phyloP scores from a whole-genome alignment of 495 filamentous ascomycete genomes.

The Daldinia concentrica region DNA sequence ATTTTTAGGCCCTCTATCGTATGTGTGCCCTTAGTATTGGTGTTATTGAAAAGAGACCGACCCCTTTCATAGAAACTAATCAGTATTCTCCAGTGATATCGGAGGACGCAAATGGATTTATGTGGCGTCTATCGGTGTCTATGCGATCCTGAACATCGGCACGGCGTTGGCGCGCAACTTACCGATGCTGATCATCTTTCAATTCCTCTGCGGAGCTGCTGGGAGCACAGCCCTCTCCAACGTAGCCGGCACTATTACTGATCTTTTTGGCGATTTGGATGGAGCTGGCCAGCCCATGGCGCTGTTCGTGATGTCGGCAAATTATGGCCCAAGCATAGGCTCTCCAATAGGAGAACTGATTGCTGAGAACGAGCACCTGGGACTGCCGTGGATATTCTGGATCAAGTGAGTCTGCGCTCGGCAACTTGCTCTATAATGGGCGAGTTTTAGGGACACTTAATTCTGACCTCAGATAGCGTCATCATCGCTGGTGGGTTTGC shows the following conservation, averaged over 20 bases:
- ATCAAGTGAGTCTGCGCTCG: conserved; percentile 42
- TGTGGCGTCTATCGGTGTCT: conserved; percentile 45
- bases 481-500: conserved; percentile 47
- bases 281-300: conserved; percentile 52
- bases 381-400: conserved; percentile 52
- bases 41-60: neutral
- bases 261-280: conserved; percentile 50
- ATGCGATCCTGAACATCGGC: conserved; percentile 50
- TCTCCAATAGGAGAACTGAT: conserved; percentile 50
- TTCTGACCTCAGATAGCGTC: conserved; percentile 32
- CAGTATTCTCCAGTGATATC: conserved; percentile 42
- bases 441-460: neutral
- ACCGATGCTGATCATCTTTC: conserved; percentile 53
- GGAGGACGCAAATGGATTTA: conserved; percentile 55
- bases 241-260: conserved; percentile 52
- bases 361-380: conserved; percentile 43
- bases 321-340: conserved; percentile 49
- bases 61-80: conserved; percentile 18
- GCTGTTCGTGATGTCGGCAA: conserved; percentile 50
- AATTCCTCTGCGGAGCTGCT: conserved; percentile 49
- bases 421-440: neutral
- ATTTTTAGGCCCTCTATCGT: conserved; percentile 45
- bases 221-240: conserved; percentile 52
- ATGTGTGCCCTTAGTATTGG: conserved; percentile 12
- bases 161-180: conserved; percentile 48